phyloP scores from a whole-genome alignment of 192 early-diverging fungal species.

The Coemansia umbellata region DNA sequence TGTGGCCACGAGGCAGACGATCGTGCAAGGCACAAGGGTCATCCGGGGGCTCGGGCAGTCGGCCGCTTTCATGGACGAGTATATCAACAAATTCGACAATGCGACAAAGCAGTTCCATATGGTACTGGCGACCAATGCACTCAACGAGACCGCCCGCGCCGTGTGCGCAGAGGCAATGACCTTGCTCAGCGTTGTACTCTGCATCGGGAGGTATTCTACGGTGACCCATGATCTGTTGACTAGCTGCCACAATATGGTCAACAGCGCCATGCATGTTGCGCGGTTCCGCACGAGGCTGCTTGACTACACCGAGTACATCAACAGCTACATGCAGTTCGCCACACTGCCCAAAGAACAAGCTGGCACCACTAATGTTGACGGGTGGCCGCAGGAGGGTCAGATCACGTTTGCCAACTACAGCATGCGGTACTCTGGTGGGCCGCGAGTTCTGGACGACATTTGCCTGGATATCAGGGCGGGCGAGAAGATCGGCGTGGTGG shows the following conservation, averaged over 20 bases:
- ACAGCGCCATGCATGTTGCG: background rate
- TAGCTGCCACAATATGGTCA: background rate
- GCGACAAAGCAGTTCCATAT: background rate
- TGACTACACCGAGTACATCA: slow-evolving; percentile 68
- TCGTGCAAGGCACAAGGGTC: background rate
- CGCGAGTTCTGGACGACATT: slow-evolving; percentile 25
- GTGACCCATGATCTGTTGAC: background rate
- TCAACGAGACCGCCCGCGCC: background rate
- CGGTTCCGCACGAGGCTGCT: slow-evolving; percentile 1
- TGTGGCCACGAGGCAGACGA: background rate
- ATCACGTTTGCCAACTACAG: slow-evolving; percentile 47
- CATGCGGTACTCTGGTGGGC: slow-evolving; percentile 18
- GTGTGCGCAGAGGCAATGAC: background rate
- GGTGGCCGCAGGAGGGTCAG: slow-evolving; percentile 48
- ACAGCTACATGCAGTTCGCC: slow-evolving; percentile 67
- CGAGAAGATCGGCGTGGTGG: slow-evolving; percentile 58
- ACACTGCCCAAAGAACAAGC: background rate
- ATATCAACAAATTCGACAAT: background rate
- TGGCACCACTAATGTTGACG: background rate
- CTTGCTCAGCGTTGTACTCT: background rate
- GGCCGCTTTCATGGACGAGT: background rate
- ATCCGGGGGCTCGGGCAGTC: background rate
- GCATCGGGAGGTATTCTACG: slow-evolving; percentile 1
- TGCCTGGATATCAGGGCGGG: slow-evolving; percentile 39
- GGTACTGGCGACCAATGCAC: background rate